These are phyloP conservation scores for Chaetomium tenue DNA, from an alignment of 495 filamentous ascomycete species.

Conservation along the genomic window DNA sequence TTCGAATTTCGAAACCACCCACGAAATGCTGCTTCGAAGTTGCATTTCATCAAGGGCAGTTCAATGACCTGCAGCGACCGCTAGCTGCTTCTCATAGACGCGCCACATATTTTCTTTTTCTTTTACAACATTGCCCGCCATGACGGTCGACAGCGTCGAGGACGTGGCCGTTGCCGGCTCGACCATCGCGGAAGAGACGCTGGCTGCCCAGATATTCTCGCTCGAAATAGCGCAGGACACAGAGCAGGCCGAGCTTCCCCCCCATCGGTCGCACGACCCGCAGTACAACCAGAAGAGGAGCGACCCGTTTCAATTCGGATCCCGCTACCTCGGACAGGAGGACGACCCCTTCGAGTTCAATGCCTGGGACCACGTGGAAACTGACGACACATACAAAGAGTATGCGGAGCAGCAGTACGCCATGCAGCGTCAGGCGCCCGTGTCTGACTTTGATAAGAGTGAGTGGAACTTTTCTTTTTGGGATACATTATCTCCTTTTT, in stretches of 20 bases:
- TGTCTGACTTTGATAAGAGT: constrained; percentile 82
- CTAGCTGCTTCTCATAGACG: constrained; percentile 29
- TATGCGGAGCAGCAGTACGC: constrained; percentile 78
- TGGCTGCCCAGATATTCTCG: constrained; percentile 33
- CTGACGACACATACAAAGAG: constrained; percentile 76
- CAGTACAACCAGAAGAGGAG: constrained; percentile 70
- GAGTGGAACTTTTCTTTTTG: constrained; percentile 30
- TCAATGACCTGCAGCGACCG: constrained; percentile 30
- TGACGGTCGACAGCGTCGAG: constrained; percentile 25
- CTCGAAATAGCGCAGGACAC: constrained; percentile 31
- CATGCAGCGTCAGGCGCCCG: constrained; percentile 77
- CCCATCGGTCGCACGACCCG: constrained; percentile 56
- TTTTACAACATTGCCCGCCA: constrained; percentile 13
- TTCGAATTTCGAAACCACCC: constrained; percentile 20
- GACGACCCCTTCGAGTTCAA: constrained; percentile 95
- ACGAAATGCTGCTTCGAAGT: constrained; percentile 28
- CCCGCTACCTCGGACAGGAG: constrained; percentile 72
- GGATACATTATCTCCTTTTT: constrained; percentile 9
- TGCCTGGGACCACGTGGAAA: constrained; percentile 95
- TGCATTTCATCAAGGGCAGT: constrained; percentile 28
- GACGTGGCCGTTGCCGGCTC: constrained; percentile 13
- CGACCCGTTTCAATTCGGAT: constrained; percentile 94
- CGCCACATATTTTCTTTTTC: constrained; percentile 19
- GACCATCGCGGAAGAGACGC: constrained; percentile 26
- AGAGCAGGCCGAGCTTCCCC: constrained; percentile 27